These are phyloP conservation scores for Schizochytrium sp. DNA, from an alignment of 108 stramenopile species.

Conservation along the genomic window DNA sequence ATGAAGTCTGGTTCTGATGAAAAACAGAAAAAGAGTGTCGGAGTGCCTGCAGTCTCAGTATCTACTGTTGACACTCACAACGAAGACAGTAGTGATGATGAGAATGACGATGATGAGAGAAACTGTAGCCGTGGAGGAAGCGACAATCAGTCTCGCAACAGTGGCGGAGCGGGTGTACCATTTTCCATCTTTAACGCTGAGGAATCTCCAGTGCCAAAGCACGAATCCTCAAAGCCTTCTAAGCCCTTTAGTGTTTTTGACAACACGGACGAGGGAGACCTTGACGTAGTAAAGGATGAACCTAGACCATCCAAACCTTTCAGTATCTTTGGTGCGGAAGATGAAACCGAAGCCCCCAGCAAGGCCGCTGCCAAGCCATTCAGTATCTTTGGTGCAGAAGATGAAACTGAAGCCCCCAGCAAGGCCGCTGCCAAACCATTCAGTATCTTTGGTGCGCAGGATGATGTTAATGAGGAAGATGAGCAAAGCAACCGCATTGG, in stretches of 20 bases:
- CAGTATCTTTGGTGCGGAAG: too few species aligned
- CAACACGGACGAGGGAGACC: too few species aligned
- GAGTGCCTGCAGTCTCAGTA: not conserved
- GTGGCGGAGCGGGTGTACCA: not conserved
- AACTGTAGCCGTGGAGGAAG: not conserved
- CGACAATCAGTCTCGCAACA: not conserved
- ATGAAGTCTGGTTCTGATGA: not conserved
- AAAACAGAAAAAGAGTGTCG: not conserved
- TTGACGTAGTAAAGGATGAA: too few species aligned
- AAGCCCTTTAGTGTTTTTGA: not conserved
- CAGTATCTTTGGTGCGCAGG: not conserved
- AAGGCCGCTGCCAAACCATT: conserved; percentile 11
- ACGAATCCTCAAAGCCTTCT: not conserved
- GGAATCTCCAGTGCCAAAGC: not conserved
- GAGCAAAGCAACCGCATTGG: not conserved
- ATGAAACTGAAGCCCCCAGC: not conserved
- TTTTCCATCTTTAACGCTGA: conserved; percentile 27
- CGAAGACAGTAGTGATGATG: not conserved
- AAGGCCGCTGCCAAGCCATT: not conserved
- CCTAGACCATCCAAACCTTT: too few species aligned
- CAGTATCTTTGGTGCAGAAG: not conserved
- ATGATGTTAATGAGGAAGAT: not conserved
- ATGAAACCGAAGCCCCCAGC: not conserved
- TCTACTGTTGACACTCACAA: not conserved
- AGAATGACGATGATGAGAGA: not conserved